Evolutionary conservation across 495 filamentous ascomycete genomes (phyloP).

Genomic region (Neurospora africana): DNA sequence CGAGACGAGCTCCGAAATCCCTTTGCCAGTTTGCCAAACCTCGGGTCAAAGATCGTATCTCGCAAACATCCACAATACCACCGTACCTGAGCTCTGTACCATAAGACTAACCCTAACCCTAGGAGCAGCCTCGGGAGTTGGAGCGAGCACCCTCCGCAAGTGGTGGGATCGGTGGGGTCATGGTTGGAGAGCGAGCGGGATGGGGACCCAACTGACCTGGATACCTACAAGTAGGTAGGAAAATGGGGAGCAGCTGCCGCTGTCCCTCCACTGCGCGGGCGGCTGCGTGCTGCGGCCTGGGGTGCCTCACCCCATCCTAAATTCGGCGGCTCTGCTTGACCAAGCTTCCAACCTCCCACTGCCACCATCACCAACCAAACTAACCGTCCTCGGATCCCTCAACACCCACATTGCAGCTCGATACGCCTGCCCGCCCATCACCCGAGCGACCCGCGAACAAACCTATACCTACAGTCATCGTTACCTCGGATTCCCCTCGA

Average conservation of each 20-base stretch:
- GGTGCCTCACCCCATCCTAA: slow-evolving; percentile 1
- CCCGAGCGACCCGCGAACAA: slow-evolving; percentile 7
- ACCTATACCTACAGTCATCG: slow-evolving; percentile 10
- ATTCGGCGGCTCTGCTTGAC: slow-evolving; percentile 4
- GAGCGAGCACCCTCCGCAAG: slow-evolving; percentile 13
- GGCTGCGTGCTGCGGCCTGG: slow-evolving; percentile 3
- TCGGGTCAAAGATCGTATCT: too few relatives aligned
- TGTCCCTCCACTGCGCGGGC: slow-evolving; percentile 4
- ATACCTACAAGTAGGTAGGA: background rate
- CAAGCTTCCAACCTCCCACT: slow-evolving; percentile 30
- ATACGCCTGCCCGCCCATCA: slow-evolving; percentile 17
- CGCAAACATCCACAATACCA: too few relatives aligned
- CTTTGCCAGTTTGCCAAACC: background rate
- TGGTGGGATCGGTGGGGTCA: background rate
- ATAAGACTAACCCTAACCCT: too few relatives aligned
- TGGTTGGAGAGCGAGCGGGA: background rate
- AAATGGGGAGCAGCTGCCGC: slow-evolving; percentile 5
- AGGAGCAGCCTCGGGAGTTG: background rate
- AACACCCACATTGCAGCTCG: slow-evolving; percentile 16
- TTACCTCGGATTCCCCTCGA: slow-evolving; percentile 17
- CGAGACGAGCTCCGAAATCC: background rate
- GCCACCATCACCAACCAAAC: slow-evolving; percentile 29
- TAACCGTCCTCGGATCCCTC: slow-evolving; percentile 8
- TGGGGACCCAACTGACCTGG: background rate
- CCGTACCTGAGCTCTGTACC: background rate